A percentile compares a stretch with the other conserved stretches of the same genome.
Evolutionary conservation across 192 early-diverging fungal species (phyloP).

Genomic region (Coemansia sp.): DNA sequence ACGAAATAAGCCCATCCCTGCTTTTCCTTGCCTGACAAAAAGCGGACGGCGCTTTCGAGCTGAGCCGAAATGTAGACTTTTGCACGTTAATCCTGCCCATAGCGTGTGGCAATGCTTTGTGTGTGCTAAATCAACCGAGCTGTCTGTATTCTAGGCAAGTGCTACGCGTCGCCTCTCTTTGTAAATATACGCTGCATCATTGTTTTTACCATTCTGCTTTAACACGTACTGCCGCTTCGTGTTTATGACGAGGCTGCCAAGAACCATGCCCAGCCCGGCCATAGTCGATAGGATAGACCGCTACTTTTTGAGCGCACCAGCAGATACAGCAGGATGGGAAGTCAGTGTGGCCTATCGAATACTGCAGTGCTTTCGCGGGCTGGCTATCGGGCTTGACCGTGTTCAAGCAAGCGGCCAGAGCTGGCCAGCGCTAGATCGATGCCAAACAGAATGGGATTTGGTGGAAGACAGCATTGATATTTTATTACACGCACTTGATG

Average conservation of each 20-base stretch:
- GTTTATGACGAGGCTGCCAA: constrained; percentile 6
- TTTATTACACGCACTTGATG: constrained; percentile 16
- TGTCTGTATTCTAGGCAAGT: neutral
- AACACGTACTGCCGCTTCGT: neutral
- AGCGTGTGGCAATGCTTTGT: neutral
- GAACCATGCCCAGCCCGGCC: neutral
- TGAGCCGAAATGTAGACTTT: neutral
- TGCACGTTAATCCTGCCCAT: neutral
- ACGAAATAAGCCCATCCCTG: neutral
- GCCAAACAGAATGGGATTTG: constrained; percentile 19
- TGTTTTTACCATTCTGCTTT: neutral
- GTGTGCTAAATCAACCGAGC: too few relatives aligned
- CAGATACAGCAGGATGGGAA: constrained; percentile 5
- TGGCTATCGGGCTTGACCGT: constrained; percentile 28
- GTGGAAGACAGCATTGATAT: constrained; percentile 15
- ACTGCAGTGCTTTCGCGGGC: constrained; percentile 31
- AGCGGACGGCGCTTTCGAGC: neutral
- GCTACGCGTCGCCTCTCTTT: neutral
- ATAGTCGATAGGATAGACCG: constrained; percentile 1
- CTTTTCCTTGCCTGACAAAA: neutral
- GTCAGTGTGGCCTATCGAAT: constrained; percentile 22
- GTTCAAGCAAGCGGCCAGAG: constrained; percentile 15
- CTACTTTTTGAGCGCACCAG: neutral
- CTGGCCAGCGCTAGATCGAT: constrained; percentile 8
- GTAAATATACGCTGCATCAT: neutral